phyloP scores from a whole-genome alignment of 495 filamentous ascomycete genomes.

The Xylaria curta region DNA sequence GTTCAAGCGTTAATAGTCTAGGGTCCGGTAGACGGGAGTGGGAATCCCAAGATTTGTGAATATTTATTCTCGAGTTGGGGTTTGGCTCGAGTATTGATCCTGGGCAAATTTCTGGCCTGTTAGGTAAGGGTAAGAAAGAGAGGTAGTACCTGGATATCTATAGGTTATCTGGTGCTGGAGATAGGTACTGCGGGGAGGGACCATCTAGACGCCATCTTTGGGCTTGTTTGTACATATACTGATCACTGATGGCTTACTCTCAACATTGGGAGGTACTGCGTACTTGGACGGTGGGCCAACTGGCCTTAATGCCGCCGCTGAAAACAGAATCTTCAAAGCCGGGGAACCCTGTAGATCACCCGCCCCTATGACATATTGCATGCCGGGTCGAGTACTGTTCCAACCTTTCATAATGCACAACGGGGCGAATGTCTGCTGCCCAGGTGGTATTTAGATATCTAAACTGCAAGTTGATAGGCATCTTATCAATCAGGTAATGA shows the following conservation, averaged over 20 bases:
- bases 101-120: conserved; percentile 19
- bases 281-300: neutral
- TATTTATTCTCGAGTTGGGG: conserved; percentile 13
- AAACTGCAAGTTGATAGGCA: neutral
- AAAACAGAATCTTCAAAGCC: conserved; percentile 26
- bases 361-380: conserved; percentile 27
- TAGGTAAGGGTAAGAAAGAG: neutral
- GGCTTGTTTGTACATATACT: neutral
- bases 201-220: neutral
- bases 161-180: neutral
- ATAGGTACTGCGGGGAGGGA: neutral
- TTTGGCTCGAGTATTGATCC: conserved; percentile 3
- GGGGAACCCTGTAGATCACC: conserved; percentile 29
- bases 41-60: conserved; percentile 10
- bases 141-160: neutral
- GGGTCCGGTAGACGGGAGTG: neutral
- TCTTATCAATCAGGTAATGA: neutral
- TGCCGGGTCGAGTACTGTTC: neutral
- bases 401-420: neutral
- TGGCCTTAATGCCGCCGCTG: conserved; percentile 14
- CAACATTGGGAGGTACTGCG: too few species aligned
- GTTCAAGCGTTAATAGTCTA: conserved; percentile 9
- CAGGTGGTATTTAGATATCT: neutral
- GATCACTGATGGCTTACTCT: neutral
- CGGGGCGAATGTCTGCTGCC: neutral